Base-by-base conservation (phyloP, 257 asterid genomes). In the Ocimum tenuiflorum region DNA sequence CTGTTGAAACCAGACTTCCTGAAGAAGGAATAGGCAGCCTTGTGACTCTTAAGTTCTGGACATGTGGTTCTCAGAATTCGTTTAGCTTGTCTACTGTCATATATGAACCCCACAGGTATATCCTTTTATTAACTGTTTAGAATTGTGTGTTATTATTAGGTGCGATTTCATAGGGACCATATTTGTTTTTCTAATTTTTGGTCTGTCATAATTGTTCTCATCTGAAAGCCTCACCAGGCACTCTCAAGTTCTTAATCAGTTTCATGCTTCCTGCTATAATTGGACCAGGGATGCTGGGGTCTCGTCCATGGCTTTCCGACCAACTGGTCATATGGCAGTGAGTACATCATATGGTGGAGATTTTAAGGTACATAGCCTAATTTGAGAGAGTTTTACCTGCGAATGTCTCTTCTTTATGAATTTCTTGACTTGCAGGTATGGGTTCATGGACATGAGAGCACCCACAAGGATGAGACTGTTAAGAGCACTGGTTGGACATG, bases 1-100 rank as follows among this genome's bases (percentile, higher is more conserved):
- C 99, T 19, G 91, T 88, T 49, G 99, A 90, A 81, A 90, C 89
- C 65, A 90, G 95, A 81, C 77, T 81, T 42, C 82, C 97, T 71
- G 99, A 94, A 80, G 97, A 90, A 75, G 97, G 97, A 77, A 80
- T 94, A 14, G 99, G 99, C 47, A 80, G 91, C 77, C 89, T 89
- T 68, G 83, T 86, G 71, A 76, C 92, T 76, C 87, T 94, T 11
- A 94, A 86, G 76, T 90, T 94, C 78, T 94, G 96, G 97, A 75
- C 84, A 47, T 73, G 86, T 74, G 79, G 75, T 74, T 63, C 84
- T 36, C 88, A 79, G 78, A 81, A 86, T 74, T 82, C 76, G 72
- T 81, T 88, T 75, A 79, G 83, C 75, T 79, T 94, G 80, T 83
- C 96, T 47, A 94, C 99, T 11, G 86, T 94, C 57, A 83, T 94